A percentile compares a stretch with the other conserved stretches of the same genome.
phyloP scores from a whole-genome alignment of 257 asterid genomes.

The Phtheirospermum japonicum region DNA sequence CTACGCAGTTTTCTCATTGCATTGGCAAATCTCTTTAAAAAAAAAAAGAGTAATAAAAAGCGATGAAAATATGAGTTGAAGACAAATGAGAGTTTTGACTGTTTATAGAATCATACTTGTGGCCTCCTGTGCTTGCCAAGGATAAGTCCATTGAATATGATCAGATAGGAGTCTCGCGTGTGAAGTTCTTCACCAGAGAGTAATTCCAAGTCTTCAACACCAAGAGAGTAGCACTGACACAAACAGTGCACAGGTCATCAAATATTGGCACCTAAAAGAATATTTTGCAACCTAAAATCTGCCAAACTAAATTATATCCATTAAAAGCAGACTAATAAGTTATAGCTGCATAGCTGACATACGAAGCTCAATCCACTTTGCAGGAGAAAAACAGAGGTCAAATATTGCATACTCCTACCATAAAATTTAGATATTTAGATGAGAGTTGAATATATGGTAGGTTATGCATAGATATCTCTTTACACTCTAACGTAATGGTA shows the following conservation, averaged over 20 bases:
- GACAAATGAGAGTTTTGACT: constrained; percentile 2
- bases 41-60: not conserved
- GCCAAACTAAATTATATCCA: constrained; percentile 19
- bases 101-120: constrained; percentile 43
- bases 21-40: constrained; percentile 55
- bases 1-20: constrained; percentile 83
- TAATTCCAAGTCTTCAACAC: constrained; percentile 76
- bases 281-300: constrained; percentile 13
- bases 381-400: too few species aligned
- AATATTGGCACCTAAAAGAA: constrained; percentile 13
- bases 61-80: constrained; percentile 21
- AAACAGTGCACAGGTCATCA: constrained; percentile 24
- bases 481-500: too few species aligned
- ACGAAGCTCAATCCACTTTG: too few species aligned
- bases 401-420: too few species aligned
- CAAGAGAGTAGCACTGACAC: constrained; percentile 71
- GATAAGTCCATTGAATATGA: constrained; percentile 83
- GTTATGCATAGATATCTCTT: too few species aligned
- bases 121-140: constrained; percentile 91
- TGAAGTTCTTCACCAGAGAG: constrained; percentile 95
- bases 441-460: too few species aligned
- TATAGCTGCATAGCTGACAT: too few species aligned
- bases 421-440: too few species aligned
- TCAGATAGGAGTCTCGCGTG: constrained; percentile 69
- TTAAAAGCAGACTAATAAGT: not conserved